Evolutionary conservation across 2,329 filamentous ascomycete species (phyloP).

Genomic region (Venturia pyrina): DNA sequence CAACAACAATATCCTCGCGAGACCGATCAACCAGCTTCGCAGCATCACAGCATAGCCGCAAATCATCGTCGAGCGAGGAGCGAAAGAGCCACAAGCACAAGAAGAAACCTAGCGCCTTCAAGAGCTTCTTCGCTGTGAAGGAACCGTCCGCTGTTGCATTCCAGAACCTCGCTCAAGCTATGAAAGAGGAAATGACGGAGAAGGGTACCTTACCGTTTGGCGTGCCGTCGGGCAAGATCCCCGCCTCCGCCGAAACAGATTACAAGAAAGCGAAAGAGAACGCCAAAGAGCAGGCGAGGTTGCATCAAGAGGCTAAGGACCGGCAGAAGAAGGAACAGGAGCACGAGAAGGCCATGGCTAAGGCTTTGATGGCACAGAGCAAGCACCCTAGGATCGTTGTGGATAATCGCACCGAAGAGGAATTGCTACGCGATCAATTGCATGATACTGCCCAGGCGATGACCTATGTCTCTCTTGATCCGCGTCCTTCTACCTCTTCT

Average conservation of each 20-base stretch:
- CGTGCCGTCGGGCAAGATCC: slow-evolving; percentile 5
- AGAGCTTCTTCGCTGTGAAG: slow-evolving; percentile 7
- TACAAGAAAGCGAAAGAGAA: slow-evolving; percentile 8
- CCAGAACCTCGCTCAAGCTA: background rate
- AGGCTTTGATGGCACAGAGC: background rate
- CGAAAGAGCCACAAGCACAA: background rate
- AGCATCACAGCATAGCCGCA: background rate
- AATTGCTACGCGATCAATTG: background rate
- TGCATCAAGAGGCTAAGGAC: background rate
- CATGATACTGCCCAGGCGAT: background rate
- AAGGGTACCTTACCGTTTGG: slow-evolving; percentile 6
- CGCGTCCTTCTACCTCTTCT: background rate
- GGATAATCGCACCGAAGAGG: background rate
- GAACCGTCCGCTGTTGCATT: slow-evolving; percentile 3
- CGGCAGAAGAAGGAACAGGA: background rate
- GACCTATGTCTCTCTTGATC: background rate
- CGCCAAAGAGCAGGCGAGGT: slow-evolving; percentile 6
- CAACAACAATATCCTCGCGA: background rate
- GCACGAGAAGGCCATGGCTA: background rate
- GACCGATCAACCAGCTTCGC: background rate
- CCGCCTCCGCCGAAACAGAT: background rate
- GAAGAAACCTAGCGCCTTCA: slow-evolving; percentile 5
- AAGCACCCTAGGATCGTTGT: background rate
- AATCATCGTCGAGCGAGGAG: background rate
- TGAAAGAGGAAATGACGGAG: background rate